phyloP scores from a whole-genome alignment of 768 basidiomycete genomes.

The Boletus sp. region DNA sequence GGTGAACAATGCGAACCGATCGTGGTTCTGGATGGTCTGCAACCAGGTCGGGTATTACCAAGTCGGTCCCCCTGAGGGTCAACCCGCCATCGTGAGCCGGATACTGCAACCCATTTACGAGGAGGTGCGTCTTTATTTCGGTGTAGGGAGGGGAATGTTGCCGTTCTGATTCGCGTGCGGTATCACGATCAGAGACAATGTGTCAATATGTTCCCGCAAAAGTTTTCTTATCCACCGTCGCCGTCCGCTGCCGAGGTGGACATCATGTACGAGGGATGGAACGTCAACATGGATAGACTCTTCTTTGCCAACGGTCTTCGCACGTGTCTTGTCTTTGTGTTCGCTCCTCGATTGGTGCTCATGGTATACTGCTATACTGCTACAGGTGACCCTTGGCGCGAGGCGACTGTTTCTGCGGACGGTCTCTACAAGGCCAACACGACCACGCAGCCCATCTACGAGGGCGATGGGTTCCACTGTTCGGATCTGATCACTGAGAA shows the following conservation, averaged over 20 bases:
- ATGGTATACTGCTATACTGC: background rate
- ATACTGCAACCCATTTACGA: constrained; percentile 31
- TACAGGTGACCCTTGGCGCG: constrained; percentile 72
- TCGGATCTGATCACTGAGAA: constrained; percentile 51
- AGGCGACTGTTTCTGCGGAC: constrained; percentile 64
- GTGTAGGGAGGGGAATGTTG: background rate
- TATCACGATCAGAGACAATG: constrained; percentile 59
- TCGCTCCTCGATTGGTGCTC: background rate
- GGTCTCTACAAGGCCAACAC: constrained; percentile 47
- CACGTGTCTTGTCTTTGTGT: constrained; percentile 31
- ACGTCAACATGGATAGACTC: constrained; percentile 52
- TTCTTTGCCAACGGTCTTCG: constrained; percentile 72
- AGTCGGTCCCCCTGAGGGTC: constrained; percentile 37
- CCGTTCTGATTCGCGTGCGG: background rate
- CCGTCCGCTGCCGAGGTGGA: constrained; percentile 48
- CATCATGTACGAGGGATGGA: constrained; percentile 58
- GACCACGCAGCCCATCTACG: constrained; percentile 52
- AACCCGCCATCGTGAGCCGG: constrained; percentile 36
- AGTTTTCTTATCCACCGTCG: constrained; percentile 47
- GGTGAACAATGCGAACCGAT: constrained; percentile 55
- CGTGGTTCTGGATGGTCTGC: constrained; percentile 76
- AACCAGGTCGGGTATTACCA: constrained; percentile 62
- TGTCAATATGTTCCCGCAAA: constrained; percentile 61
- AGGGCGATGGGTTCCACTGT: constrained; percentile 65
- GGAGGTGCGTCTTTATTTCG: constrained; percentile 18